phyloP scores from a whole-genome alignment of 257 asterid genomes.

The Solanum boliviense region DNA sequence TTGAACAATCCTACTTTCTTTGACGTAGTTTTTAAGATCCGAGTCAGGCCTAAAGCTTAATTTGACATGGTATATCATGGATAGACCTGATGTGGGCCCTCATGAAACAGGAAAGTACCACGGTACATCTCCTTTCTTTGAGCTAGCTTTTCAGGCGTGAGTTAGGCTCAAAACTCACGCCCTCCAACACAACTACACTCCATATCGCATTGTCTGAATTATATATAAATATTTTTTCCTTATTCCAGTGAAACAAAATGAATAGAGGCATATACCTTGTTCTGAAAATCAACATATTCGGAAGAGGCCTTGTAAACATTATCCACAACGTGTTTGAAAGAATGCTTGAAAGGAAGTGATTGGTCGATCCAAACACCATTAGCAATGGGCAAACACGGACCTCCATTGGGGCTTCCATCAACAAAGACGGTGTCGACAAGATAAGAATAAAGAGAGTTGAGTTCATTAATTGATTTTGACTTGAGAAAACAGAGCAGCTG shows the following conservation, averaged over 20 bases:
- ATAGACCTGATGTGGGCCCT: neutral
- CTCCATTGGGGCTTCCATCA: neutral
- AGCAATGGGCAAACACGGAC: conserved; percentile 25
- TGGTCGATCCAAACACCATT: conserved; percentile 54
- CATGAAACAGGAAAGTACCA: neutral
- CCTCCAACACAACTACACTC: neutral
- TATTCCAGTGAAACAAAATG: neutral
- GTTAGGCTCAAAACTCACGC: neutral
- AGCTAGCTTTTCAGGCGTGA: neutral
- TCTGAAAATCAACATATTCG: neutral
- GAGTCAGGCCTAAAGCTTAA: too few relatives aligned
- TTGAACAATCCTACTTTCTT: too few relatives aligned
- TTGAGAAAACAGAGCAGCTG: neutral
- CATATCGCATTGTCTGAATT: neutral
- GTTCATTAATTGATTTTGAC: neutral
- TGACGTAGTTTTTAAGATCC: neutral
- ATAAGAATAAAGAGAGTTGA: neutral
- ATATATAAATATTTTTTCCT: neutral
- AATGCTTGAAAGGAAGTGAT: conserved; percentile 25
- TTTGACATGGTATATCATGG: neutral
- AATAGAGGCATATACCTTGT: neutral
- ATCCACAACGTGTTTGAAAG: conserved; percentile 5
- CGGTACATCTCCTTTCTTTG: neutral
- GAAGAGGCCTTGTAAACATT: neutral
- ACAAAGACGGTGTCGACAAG: neutral